Base-by-base conservation (phyloP, 495 filamentous ascomycete genomes). In the Trypethelium eluteriae region DNA sequence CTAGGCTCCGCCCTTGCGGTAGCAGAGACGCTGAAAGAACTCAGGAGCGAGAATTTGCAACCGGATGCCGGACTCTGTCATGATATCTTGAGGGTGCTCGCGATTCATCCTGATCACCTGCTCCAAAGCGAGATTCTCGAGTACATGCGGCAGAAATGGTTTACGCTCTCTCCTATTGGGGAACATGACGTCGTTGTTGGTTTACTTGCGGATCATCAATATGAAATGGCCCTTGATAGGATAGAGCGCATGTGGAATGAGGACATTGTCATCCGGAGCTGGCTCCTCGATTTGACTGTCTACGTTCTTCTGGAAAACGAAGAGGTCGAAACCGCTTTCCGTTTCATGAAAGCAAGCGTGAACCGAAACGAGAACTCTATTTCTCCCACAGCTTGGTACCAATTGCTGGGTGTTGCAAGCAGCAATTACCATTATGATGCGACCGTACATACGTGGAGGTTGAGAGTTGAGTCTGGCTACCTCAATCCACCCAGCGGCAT, bases 101-200 rank as follows among this genome's bases (percentile, higher is more conserved):
- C 91, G 14, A 85, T 95, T 34, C 92, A 96, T 74, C 92, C 93
- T 0, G 87, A 97, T 75, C 92, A 94, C 68, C 53, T 92, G 1
- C 79, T 92, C 11, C 87, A 92, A 34, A 79, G 81, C 44, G 79
- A 87, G 39, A 79, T 96, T n/a, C 76, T 98, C 35, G 85, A 85
- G 32, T 77, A 85, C 50, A 88, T 93, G 82, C 83, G 83, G 71
- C 80, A 84, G 66, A 77, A 86, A 67, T 94, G 90, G 88, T 83
- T 90, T 53, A 76, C 79, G 2, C 74, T 95, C 35, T 85, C 81
- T 6, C 79, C 80, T 9, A 80, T 84, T 32, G 91, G 86, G 16
- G 86, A 82, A 78, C 81, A 86, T 72, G 83, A 84, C 73, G 81
- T 96, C 41, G 83, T 88, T 3, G 78, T 87, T 39, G 92, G 92